Percentiles rank a stretch among this genome's conserved stretches.
Conservation (phyloP, 805 yeast species). For the Starmerella geochares region DNA sequence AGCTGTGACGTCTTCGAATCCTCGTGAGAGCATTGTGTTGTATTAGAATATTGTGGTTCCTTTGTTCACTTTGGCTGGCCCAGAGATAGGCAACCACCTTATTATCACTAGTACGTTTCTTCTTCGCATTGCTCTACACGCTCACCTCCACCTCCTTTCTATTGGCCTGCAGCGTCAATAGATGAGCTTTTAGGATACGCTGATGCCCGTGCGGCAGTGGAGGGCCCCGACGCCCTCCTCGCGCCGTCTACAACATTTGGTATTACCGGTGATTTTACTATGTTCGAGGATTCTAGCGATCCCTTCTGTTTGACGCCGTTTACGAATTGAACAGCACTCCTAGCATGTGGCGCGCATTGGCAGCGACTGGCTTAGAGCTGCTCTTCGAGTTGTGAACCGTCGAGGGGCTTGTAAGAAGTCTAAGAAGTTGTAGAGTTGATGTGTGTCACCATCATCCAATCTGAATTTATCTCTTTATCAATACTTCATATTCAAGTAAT, state of each 20-base stretch:
- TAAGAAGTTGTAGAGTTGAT: conserved; percentile 3
- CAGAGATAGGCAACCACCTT: conserved; percentile 4
- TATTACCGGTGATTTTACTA: conserved; percentile 24
- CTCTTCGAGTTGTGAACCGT: not conserved
- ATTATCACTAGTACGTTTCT: not conserved
- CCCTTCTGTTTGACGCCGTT: not conserved
- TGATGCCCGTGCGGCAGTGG: conserved; percentile 21
- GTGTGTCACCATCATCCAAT: not conserved
- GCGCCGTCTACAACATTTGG: conserved; percentile 21
- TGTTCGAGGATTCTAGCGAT: conserved; percentile 22
- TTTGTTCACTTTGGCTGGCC: conserved; percentile 11
- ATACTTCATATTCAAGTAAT: not conserved
- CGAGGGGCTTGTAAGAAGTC: not conserved
- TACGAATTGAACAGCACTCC: conserved; percentile 6
- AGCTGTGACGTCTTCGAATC: conserved; percentile 25
- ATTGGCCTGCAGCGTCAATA: conserved; percentile 30
- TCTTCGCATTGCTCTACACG: not conserved
- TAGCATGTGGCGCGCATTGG: conserved; percentile 26
- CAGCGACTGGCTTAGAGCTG: conserved; percentile 22
- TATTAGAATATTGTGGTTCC: not conserved
- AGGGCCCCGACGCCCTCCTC: conserved; percentile 23
- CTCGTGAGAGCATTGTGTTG: not conserved
- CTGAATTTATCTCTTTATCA: not conserved
- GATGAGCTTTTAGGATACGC: conserved; percentile 26
- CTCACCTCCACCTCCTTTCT: conserved; percentile 21